Evolutionary conservation across 176 grass and related monocot species (phyloP), one percentile per base, ranked within the genome.

Genomic region (Eragrostis nindensis): DNA sequence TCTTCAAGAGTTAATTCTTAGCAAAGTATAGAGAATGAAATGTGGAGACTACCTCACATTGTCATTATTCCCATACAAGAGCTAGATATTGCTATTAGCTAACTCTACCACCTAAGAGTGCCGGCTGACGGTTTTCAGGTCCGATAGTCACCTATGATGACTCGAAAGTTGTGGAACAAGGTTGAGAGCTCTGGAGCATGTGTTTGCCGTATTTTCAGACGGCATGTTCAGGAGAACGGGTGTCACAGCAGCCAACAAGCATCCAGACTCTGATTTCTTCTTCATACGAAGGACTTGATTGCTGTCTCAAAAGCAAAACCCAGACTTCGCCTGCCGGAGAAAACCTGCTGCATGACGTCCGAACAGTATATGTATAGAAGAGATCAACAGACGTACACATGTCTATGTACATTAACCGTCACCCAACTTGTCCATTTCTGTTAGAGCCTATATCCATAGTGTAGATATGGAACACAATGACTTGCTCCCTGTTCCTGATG

Each of bases 211-310:
- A 42, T 74, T 74, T 74, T 38, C 57, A 18, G 46, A 43, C 6
- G 57, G 44, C 19, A 48, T 63, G 12, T 83, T 57, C 43, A 40
- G 56, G 65, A 64, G 45, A 44, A 83, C 15, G 69, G 69, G 44
- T 43, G 10, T 65, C 80, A 73, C 9, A 18, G 7, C 45, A 38
- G 61, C 60, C 6, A 78, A 22, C 60, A 65, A 78, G 60, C 75
- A 65, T 65, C 26, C 59, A 48, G 60, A 50, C 38, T 65, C 36
- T n/a, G 75, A 66, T 49, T 50, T 79, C 18, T 50, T 79, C 18
- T 79, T 67, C 19, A 17, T 38, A 16, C 12, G 32, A 15, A 44
- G 48, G n/a, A 29, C n/a, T 29, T 14, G 38, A 81, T 46, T 46
- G 39, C 11, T 18, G 39, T 72, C 65, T 57, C 77, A 21, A n/a